These are phyloP conservation scores for Yarrowia osloensis DNA, from an alignment of 805 yeast species.

Conservation along the genomic window DNA sequence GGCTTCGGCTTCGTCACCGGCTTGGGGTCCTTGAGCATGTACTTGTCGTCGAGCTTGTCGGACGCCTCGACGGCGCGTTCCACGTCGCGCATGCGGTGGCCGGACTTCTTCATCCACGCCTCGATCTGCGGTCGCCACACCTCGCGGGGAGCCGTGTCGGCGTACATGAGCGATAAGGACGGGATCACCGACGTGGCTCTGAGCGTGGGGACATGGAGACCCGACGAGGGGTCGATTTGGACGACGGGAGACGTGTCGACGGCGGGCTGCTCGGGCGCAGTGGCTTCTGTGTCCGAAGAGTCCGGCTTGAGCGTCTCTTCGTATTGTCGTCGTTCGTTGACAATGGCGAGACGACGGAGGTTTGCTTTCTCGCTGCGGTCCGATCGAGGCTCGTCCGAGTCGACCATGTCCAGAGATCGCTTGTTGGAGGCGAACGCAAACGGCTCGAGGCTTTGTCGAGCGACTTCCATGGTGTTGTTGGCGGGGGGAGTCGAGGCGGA, in stretches of 20 bases:
- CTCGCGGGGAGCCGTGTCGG: constrained; percentile 45
- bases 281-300: constrained; percentile 12
- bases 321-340: constrained; percentile 22
- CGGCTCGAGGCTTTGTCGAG: constrained; percentile 16
- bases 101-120: constrained; percentile 43
- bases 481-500: not conserved
- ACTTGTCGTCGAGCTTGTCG: constrained; percentile 26
- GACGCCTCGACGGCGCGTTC: constrained; percentile 16
- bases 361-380: constrained; percentile 16
- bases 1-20: not conserved
- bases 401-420: constrained; percentile 4
- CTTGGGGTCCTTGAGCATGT: not conserved
- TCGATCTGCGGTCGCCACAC: constrained; percentile 45
- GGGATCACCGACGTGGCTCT: constrained; percentile 33
- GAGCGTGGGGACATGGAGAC: constrained; percentile 28
- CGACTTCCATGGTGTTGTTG: constrained; percentile 18
- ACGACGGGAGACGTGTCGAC: not conserved
- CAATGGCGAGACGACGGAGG: constrained; percentile 19
- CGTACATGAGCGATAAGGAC: constrained; percentile 40
- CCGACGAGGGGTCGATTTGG: constrained; percentile 1
- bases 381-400: constrained; percentile 9
- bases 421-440: constrained; percentile 2
- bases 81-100: constrained; percentile 36
- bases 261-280: not conserved
- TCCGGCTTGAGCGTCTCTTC: constrained; percentile 14